phyloP scores from a whole-genome alignment of 441 rosid genomes.

The Jatropha multifida region DNA sequence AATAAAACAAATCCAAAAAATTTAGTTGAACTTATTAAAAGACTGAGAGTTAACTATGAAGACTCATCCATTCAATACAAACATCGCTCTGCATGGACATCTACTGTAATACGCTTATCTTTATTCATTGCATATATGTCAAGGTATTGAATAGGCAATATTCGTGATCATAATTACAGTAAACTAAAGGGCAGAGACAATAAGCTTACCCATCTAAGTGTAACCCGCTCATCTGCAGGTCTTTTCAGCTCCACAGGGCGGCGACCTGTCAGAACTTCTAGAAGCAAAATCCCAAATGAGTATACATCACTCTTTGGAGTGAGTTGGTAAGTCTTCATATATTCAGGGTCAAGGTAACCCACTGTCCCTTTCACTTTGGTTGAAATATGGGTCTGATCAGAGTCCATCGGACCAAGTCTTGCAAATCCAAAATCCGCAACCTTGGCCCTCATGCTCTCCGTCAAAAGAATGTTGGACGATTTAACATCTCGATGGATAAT shows the following conservation, averaged over 20 bases:
- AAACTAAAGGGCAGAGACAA: constrained; percentile 5
- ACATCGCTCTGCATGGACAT: not conserved
- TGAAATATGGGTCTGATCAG: constrained; percentile 72
- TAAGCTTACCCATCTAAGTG: constrained; percentile 79
- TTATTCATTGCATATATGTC: not conserved
- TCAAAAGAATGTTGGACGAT: constrained; percentile 88
- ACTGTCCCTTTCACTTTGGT: constrained; percentile 94
- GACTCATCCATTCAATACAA: not conserved
- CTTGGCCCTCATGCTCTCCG: constrained; percentile 90
- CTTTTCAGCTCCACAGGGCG: constrained; percentile 78
- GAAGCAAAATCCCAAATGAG: constrained; percentile 83
- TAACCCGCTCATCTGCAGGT: constrained; percentile 63
- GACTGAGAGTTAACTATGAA: not conserved
- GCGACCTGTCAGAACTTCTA: constrained; percentile 88
- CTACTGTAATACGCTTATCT: not conserved
- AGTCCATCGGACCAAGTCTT: constrained; percentile 62
- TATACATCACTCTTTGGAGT: constrained; percentile 87
- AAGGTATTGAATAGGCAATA: not conserved
- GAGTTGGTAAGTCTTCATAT: constrained; percentile 90
- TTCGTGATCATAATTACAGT: not conserved
- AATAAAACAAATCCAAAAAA: too few species aligned
- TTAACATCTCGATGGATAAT: constrained; percentile 95
- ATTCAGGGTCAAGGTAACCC: constrained; percentile 96
- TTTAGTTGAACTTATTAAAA: too few species aligned
- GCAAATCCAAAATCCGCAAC: constrained; percentile 97